These are phyloP conservation scores for Amniculicola lignicola DNA, from an alignment of 495 filamentous ascomycete genomes.

Conservation along the genomic window DNA sequence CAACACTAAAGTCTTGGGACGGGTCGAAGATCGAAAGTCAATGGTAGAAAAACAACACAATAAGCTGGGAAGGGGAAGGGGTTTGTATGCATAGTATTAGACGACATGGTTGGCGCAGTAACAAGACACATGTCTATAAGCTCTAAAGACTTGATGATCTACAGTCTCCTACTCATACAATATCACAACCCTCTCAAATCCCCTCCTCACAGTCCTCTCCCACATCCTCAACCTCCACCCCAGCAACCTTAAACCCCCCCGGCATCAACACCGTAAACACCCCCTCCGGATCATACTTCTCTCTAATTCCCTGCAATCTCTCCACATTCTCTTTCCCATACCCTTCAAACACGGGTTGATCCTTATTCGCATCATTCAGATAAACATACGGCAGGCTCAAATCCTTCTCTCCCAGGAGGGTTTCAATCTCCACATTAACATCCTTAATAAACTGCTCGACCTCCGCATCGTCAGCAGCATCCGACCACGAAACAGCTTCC, in stretches of 20 bases:
- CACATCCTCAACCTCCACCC: too few species aligned
- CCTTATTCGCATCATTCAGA: conserved; percentile 7
- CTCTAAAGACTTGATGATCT: too few species aligned
- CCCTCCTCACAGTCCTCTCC: too few species aligned
- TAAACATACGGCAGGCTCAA: neutral
- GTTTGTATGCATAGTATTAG: too few species aligned
- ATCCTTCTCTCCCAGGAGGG: neutral
- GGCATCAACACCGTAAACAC: neutral
- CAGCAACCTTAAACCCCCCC: conserved; percentile 3
- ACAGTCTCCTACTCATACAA: too few species aligned
- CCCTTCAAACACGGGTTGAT: neutral
- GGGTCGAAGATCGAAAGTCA: too few species aligned
- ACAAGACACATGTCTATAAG: too few species aligned
- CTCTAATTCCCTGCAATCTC: neutral
- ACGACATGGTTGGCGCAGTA: too few species aligned
- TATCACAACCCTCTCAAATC: too few species aligned
- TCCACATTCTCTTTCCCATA: neutral
- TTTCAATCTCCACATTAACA: neutral
- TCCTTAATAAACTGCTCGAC: neutral
- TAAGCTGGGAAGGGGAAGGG: too few species aligned
- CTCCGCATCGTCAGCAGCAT: neutral
- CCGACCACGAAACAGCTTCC: neutral
- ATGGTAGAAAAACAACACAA: too few species aligned
- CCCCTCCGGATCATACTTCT: conserved; percentile 2
- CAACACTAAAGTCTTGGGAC: too few species aligned